Evolutionary conservation across 257 asterid species (phyloP).

Genomic region (Apocynum venetum): DNA sequence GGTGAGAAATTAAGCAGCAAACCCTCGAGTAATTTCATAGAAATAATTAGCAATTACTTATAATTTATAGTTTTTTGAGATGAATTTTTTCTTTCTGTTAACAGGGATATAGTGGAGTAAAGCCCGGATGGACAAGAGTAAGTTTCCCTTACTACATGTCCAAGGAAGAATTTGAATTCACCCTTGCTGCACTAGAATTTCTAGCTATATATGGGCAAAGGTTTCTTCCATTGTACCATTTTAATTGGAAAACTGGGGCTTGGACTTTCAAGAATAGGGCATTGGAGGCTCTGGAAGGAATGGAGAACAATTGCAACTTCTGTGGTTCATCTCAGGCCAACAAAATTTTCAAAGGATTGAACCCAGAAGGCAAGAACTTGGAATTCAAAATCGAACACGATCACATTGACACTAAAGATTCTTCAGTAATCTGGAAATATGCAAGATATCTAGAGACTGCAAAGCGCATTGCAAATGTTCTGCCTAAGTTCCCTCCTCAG

Average conservation of each 20-base stretch:
- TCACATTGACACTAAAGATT: neutral
- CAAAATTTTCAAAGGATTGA: neutral
- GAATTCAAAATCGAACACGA: neutral
- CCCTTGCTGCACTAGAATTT: constrained; percentile 52
- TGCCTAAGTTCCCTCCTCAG: constrained; percentile 42
- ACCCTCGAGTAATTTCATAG: too few species aligned
- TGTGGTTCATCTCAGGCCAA: neutral
- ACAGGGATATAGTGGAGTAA: constrained; percentile 60
- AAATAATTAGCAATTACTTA: too few species aligned
- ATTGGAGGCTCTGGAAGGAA: neutral
- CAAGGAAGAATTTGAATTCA: constrained; percentile 26
- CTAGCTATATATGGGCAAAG: constrained; percentile 52
- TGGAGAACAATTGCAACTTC: neutral
- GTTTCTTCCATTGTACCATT: constrained; percentile 1
- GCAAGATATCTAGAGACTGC: constrained; percentile 47
- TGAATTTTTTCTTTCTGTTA: too few species aligned
- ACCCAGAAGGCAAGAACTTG: too few species aligned
- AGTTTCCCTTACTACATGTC: too few species aligned
- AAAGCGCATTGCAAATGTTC: constrained; percentile 33
- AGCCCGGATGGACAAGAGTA: constrained; percentile 24
- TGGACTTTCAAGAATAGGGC: constrained; percentile 49
- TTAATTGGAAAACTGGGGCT: constrained; percentile 51
- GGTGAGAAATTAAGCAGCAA: constrained; percentile 21
- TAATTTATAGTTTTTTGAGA: too few species aligned
- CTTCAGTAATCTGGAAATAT: constrained; percentile 17